A percentile compares a stretch with the other conserved stretches of the same genome.
Evolutionary conservation across 2,329 filamentous ascomycete species (phyloP).

Genomic region (Colletotrichum simmondsii): DNA sequence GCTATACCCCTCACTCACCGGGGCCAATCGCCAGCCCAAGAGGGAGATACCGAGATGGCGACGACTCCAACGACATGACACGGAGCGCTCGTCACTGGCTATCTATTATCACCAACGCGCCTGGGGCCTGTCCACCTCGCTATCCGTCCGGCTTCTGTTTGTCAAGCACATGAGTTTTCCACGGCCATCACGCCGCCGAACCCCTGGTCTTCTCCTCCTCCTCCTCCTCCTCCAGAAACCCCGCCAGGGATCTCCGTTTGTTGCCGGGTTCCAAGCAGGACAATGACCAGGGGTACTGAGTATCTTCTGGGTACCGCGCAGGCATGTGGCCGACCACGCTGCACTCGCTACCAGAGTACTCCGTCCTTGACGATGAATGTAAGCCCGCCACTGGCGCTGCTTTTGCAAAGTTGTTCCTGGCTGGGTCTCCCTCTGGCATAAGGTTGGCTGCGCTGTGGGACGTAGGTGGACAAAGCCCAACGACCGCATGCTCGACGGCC

Average conservation of each 20-base stretch:
- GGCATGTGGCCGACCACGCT: slow-evolving; percentile 5
- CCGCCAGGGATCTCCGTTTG: slow-evolving; percentile 26
- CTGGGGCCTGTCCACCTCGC: neutral
- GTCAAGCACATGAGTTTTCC: neutral
- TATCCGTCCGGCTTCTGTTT: neutral
- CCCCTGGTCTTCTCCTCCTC: neutral
- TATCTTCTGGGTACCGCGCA: neutral
- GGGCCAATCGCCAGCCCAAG: slow-evolving; percentile 21
- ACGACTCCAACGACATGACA: slow-evolving; percentile 27
- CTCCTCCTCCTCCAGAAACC: neutral
- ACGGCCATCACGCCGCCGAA: slow-evolving; percentile 1
- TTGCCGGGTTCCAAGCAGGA: slow-evolving; percentile 20
- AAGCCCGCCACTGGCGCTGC: slow-evolving; percentile 1
- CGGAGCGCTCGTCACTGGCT: slow-evolving; percentile 20
- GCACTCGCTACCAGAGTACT: neutral
- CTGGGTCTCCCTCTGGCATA: neutral
- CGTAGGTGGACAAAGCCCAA: neutral
- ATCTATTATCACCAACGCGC: neutral
- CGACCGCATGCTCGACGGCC: neutral
- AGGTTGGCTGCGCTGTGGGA: neutral
- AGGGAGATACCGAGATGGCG: slow-evolving; percentile 23
- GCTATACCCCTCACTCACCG: slow-evolving; percentile 25
- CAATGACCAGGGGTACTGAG: neutral
- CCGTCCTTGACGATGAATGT: neutral
- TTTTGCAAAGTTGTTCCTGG: neutral